These are phyloP conservation scores for Bjerkandera adusta DNA, from an alignment of 1,284 basidiomycete species.

Conservation along the genomic window DNA sequence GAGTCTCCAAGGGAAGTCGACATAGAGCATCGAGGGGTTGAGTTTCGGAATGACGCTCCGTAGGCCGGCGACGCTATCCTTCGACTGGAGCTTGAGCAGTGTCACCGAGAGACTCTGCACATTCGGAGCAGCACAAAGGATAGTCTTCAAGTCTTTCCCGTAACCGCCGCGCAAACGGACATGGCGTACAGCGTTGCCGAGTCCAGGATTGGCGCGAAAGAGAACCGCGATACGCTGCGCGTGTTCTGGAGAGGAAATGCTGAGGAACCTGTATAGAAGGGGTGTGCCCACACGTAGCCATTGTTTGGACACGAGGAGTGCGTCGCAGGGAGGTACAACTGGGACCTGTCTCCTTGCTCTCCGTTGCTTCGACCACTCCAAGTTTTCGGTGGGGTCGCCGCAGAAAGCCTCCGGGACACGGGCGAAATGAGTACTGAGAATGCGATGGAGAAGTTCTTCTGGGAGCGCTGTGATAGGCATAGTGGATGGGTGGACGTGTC, in stretches of 20 bases:
- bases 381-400: no score
- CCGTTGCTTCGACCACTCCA: no score
- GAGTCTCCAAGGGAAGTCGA: no score
- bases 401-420: no score
- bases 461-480: no score
- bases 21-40: background rate
- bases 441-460: no score
- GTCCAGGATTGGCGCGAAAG: background rate
- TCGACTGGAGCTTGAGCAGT: background rate
- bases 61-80: background rate
- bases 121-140: no score
- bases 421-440: no score
- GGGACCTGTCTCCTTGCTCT: no score
- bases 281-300: slow-evolving; percentile 9
- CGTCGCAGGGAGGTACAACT: background rate
- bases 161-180: slow-evolving; percentile 1
- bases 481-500: no score
- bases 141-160: background rate
- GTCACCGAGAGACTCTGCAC: background rate
- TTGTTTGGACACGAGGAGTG: slow-evolving; percentile 9
- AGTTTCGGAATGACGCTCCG: background rate
- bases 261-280: slow-evolving; percentile 5
- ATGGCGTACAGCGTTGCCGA: slow-evolving; percentile 1
- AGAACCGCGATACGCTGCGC: background rate
- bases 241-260: background rate